phyloP scores from a whole-genome alignment of 2,329 filamentous ascomycete genomes.

The Plectosphaerella sp. region DNA sequence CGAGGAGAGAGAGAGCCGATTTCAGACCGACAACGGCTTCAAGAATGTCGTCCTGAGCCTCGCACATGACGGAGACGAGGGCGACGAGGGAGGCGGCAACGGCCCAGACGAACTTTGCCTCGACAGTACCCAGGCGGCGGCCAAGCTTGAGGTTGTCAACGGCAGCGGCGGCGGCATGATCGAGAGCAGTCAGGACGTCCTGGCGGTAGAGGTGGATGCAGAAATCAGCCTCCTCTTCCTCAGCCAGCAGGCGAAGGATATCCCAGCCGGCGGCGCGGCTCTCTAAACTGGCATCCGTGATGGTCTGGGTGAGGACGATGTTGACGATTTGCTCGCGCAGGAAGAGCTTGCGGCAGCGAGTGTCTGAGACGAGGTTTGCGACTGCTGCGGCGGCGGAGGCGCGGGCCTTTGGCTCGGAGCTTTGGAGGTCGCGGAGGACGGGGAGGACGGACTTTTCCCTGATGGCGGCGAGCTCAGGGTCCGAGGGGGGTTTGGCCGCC shows the following conservation, averaged over 20 bases:
- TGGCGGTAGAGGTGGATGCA: conserved; percentile 60
- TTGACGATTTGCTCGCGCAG: conserved; percentile 63
- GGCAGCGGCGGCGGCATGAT: conserved; percentile 50
- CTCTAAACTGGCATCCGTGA: conserved; percentile 59
- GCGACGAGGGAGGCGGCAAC: conserved; percentile 50
- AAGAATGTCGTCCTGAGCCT: conserved; percentile 57
- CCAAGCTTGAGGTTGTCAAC: conserved; percentile 27
- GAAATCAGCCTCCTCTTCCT: conserved; percentile 63
- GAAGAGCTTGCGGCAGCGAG: conserved; percentile 59
- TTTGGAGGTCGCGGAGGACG: conserved; percentile 55
- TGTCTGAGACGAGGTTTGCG: conserved; percentile 57
- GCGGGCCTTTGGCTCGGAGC: conserved; percentile 54
- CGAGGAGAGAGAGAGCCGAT: conserved; percentile 48
- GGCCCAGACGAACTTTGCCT: conserved; percentile 49
- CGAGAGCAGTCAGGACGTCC: conserved; percentile 57
- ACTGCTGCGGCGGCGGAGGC: conserved; percentile 56
- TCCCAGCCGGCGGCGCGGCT: conserved; percentile 64
- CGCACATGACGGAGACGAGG: conserved; percentile 49
- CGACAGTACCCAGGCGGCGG: conserved; percentile 42
- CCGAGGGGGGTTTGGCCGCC: conserved; percentile 54
- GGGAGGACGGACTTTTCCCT: conserved; percentile 61
- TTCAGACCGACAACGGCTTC: conserved; percentile 46
- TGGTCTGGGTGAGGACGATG: conserved; percentile 57
- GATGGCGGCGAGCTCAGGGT: conserved; percentile 59
- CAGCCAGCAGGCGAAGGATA: conserved; percentile 55